A percentile compares a stretch with the other conserved stretches of the same genome.
These are phyloP conservation scores for Marasmius oreades DNA, from an alignment of 1,284 basidiomycete genomes.

Conservation along the genomic window DNA sequence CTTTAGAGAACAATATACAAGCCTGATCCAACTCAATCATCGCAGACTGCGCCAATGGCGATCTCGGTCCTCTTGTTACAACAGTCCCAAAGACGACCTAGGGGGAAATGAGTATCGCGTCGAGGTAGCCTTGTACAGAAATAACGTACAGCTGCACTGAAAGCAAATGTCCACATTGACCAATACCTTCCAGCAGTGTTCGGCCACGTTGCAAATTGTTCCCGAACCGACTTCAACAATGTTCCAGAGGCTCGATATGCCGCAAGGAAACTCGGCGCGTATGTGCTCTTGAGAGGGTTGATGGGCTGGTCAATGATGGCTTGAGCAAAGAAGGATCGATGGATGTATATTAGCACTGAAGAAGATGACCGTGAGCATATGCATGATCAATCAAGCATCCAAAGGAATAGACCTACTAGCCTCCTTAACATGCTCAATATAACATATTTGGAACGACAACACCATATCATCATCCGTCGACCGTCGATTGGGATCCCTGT, in stretches of 20 bases:
- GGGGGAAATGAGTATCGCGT: not conserved
- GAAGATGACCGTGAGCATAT: not conserved
- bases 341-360: constrained; percentile 66
- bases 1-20: constrained; percentile 54
- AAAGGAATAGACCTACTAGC: constrained; percentile 40
- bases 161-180: constrained; percentile 63
- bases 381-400: constrained; percentile 2
- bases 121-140: not conserved
- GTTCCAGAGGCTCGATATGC: constrained; percentile 55
- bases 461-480: constrained; percentile 26
- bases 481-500: constrained; percentile 23
- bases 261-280: constrained; percentile 63
- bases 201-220: constrained; percentile 53
- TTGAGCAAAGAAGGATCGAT: constrained; percentile 67
- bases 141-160: constrained; percentile 55
- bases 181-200: constrained; percentile 52
- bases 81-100: constrained; percentile 68
- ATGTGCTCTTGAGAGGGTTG: constrained; percentile 56
- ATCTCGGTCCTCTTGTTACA: constrained; percentile 58
- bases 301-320: constrained; percentile 61
- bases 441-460: constrained; percentile 46
- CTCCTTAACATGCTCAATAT: constrained; percentile 51
- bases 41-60: constrained; percentile 53
- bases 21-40: constrained; percentile 63
- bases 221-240: constrained; percentile 50